Conservation (phyloP, 129 eudicot species). For the Glebionis coronaria region DNA sequence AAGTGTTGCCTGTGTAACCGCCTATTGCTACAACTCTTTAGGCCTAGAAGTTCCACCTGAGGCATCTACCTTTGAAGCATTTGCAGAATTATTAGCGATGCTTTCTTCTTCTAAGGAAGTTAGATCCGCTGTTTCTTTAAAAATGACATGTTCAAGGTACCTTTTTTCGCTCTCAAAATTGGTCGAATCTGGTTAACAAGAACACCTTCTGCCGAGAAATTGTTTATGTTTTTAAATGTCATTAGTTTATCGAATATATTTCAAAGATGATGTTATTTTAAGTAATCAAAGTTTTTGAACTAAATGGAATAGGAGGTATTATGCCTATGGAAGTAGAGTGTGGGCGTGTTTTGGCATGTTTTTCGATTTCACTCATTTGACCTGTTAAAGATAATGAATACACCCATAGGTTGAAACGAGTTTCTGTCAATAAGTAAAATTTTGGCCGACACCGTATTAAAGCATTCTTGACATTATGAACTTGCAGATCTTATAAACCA, state of each 20-base stretch:
- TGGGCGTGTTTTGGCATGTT: background rate
- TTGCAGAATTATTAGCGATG: conserved; percentile 68
- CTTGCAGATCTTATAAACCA: conserved; percentile 77
- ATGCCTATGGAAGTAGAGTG: background rate
- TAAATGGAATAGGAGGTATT: background rate
- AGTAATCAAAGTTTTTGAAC: background rate
- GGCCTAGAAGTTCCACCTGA: conserved; percentile 80
- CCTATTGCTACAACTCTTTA: conserved; percentile 84
- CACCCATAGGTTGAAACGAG: no score
- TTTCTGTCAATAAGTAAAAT: no score
- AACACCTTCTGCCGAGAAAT: background rate
- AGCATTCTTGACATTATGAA: background rate
- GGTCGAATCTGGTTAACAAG: background rate
- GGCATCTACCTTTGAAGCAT: conserved; percentile 95
- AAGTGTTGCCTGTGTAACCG: conserved; percentile 87
- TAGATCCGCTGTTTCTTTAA: conserved; percentile 61
- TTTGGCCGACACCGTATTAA: background rate
- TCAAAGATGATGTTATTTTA: background rate
- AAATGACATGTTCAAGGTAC: conserved; percentile 78
- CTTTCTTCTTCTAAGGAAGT: conserved; percentile 96
- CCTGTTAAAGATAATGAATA: background rate
- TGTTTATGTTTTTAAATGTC: no score
- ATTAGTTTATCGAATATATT: background rate
- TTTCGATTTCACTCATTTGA: background rate
- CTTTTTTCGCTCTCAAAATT: background rate